Evolutionary conservation across 768 basidiomycete species (phyloP), one percentile per base, ranked within the genome.

Genomic region (Lactarius quietus): DNA sequence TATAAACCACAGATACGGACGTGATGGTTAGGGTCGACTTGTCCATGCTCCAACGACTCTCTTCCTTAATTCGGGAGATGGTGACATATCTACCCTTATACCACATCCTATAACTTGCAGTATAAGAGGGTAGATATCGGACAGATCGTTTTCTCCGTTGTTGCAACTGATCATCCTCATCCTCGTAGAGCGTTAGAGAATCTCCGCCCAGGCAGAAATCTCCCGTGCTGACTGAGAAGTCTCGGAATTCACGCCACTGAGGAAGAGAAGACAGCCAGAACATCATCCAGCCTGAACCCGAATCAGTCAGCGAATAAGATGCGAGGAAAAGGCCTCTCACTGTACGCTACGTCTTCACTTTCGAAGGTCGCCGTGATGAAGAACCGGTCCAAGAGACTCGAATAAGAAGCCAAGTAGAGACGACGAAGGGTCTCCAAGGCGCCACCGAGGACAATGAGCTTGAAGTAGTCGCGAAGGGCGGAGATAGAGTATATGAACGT

Each of bases 351-450:
- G 68, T 91, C 88, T 0, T 81, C 76, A 6, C 85, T 83, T 1
- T 86, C 80, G 60, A 90, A 86, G 36, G 75, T 77, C 2, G 84
- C 86, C 0, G 86, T 88, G 56, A 91, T 75, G 73, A 85, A 86
- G 71, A 89, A 83, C 9, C 82, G 80, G 43, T 80, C 77, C 67
- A 81, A 75, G 36, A 83, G 28, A 36, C 74, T 76, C 29, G 74
- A 63, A 77, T 86, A 89, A 4, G 77, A 51, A 1, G 76, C 66
- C 41, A 78, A 75, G 2, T 78, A 73, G 14, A 80, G 28, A 7
- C 87, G 82, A 9, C 89, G 83, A 39, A 78, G 78, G 0, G 79
- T 81, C 72, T 90, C 90, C 53, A 92, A 71, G 35, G 82, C 68
- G 18, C 85, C 83, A 58, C 90, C 89, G 39, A 90, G 74, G 26